phyloP scores from a whole-genome alignment of 73 alveolate genomes.

The Paramecium bursaria region DNA sequence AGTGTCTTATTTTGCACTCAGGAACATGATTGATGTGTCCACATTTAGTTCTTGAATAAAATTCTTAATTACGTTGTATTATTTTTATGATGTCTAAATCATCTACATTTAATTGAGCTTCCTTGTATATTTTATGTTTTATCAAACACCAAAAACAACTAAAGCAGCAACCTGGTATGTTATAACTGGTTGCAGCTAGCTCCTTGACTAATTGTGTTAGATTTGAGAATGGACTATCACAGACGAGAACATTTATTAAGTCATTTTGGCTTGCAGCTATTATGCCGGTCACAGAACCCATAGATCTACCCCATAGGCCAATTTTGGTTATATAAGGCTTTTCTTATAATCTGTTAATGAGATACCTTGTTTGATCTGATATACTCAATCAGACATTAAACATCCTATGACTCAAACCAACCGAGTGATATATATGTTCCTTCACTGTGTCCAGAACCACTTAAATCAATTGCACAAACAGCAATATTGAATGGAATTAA shows the following conservation, averaged over 20 bases:
- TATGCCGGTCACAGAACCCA: constrained; percentile 95
- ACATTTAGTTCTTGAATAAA: neutral
- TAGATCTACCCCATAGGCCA: constrained; percentile 93
- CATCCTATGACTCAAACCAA: constrained; percentile 83
- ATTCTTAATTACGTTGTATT: neutral
- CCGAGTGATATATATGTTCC: constrained; percentile 95
- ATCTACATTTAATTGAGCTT: constrained; percentile 48
- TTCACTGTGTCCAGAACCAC: constrained; percentile 93
- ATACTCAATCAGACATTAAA: constrained; percentile 75
- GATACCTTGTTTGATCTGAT: constrained; percentile 74
- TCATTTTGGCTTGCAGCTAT: constrained; percentile 71
- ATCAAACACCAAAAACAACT: constrained; percentile 50
- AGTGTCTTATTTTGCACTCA: constrained; percentile 46
- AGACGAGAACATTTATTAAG: constrained; percentile 8
- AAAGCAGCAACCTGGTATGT: constrained; percentile 45
- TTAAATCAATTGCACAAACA: constrained; percentile 86
- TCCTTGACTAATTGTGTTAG: neutral
- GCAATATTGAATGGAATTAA: constrained; percentile 73
- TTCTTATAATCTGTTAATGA: neutral
- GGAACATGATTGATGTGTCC: constrained; percentile 3
- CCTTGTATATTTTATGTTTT: constrained; percentile 16
- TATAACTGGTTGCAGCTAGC: neutral
- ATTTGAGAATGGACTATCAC: constrained; percentile 63
- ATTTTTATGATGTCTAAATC: neutral
- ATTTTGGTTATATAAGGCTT: constrained; percentile 75